Percentiles rank a stretch among this genome's conserved stretches.
Evolutionary conservation across 2,329 filamentous ascomycete genomes (phyloP).

Genomic region (Gyromitra esculenta): DNA sequence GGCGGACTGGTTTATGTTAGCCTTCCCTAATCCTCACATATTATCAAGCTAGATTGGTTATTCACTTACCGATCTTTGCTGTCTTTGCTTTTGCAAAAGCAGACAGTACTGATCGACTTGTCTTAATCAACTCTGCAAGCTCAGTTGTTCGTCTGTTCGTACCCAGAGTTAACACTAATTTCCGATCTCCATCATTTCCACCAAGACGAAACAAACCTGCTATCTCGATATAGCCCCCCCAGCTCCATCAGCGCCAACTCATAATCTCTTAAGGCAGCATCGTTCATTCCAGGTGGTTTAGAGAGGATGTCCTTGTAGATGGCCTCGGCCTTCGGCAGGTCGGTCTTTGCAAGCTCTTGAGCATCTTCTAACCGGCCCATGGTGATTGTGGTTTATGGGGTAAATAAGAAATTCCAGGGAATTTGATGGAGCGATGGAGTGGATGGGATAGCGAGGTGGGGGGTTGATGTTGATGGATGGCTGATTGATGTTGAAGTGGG

Average conservation of each 20-base stretch:
- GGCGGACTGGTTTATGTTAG: slow-evolving; percentile 73
- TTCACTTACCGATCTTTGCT: slow-evolving; percentile 86
- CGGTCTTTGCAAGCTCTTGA: slow-evolving; percentile 80
- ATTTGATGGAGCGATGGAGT: slow-evolving; percentile 29
- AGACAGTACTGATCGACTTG: slow-evolving; percentile 88
- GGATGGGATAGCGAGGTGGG: slow-evolving; percentile 31
- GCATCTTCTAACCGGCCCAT: slow-evolving; percentile 83
- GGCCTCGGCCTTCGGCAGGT: slow-evolving; percentile 83
- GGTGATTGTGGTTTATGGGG: slow-evolving; percentile 62
- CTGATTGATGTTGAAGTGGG: slow-evolving; percentile 43
- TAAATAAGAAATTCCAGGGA: slow-evolving; percentile 62
- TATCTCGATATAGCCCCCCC: slow-evolving; percentile 91
- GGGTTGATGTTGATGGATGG: slow-evolving; percentile 45
- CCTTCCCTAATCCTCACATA: slow-evolving; percentile 10
- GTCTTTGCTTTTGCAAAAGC: slow-evolving; percentile 99
- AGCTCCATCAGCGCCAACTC: slow-evolving; percentile 87
- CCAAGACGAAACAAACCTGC: slow-evolving; percentile 70
- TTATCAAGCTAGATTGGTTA: slow-evolving; percentile 1
- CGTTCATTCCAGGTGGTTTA: slow-evolving; percentile 82
- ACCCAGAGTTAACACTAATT: slow-evolving; percentile 34
- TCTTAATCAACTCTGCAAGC: slow-evolving; percentile 87
- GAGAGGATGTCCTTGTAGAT: slow-evolving; percentile 91
- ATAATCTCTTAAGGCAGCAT: slow-evolving; percentile 88
- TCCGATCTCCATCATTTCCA: slow-evolving; percentile 57
- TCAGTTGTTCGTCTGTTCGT: slow-evolving; percentile 76